Conservation (phyloP, 2,329 filamentous ascomycete species). For the Didymellaceae sp. region DNA sequence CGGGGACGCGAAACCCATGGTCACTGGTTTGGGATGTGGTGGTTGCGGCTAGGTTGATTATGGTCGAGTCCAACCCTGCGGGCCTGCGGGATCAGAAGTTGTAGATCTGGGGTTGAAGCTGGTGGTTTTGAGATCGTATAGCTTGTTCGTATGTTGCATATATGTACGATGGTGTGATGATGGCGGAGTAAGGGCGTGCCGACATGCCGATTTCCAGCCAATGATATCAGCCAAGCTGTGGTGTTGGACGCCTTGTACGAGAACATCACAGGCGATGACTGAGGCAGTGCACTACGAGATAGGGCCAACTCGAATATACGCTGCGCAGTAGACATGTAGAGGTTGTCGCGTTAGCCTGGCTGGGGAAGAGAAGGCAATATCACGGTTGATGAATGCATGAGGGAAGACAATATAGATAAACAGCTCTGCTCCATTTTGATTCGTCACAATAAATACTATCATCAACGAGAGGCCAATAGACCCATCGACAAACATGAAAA, state of each 20-base stretch:
- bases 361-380: not conserved
- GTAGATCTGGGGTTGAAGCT: not conserved
- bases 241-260: not conserved
- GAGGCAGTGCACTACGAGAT: not conserved
- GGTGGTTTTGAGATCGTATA: not conserved
- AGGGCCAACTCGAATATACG: not conserved
- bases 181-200: not conserved
- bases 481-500: slow-evolving; percentile 15
- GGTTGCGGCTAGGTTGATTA: not conserved
- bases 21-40: not conserved
- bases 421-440: slow-evolving; percentile 25
- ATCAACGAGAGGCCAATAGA: slow-evolving; percentile 16
- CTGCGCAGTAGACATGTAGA: not conserved
- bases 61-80: not conserved
- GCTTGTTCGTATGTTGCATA: not conserved
- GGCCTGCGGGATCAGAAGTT: no score
- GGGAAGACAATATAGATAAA: not conserved
- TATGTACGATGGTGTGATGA: not conserved
- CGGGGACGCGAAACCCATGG: not conserved
- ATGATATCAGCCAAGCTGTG: slow-evolving; percentile 8
- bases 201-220: slow-evolving; percentile 4
- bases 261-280: no score
- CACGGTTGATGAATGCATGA: slow-evolving; percentile 1
- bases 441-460: slow-evolving; percentile 26
- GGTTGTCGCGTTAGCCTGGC: no score